These are phyloP conservation scores for Paradendryphiella salina DNA, from an alignment of 2,329 filamentous ascomycete species.

Conservation along the genomic window DNA sequence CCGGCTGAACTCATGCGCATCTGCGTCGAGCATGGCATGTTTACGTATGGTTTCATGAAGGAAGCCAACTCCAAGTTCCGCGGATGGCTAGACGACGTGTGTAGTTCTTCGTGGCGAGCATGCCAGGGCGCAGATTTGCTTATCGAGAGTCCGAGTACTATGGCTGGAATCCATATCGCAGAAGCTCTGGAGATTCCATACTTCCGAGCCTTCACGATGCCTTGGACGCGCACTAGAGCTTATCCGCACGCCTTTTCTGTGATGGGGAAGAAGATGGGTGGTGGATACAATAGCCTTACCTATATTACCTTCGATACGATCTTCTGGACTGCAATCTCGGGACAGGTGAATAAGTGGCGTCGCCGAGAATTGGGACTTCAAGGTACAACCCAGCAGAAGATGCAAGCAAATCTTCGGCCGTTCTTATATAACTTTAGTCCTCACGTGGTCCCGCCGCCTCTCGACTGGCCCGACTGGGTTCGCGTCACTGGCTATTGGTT, in stretches of 20 bases:
- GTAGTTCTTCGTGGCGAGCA: slow-evolving; percentile 77
- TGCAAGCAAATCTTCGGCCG: slow-evolving; percentile 96
- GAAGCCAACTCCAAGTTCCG: slow-evolving; percentile 78
- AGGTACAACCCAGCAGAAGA: slow-evolving; percentile 80
- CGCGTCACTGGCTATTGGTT: slow-evolving; percentile 98
- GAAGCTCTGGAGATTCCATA: slow-evolving; percentile 92
- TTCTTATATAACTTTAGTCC: slow-evolving; percentile 98
- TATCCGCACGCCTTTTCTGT: slow-evolving; percentile 97
- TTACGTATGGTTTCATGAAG: slow-evolving; percentile 85
- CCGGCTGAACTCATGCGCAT: slow-evolving; percentile 93
- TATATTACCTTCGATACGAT: slow-evolving; percentile 97
- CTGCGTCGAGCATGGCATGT: slow-evolving; percentile 96
- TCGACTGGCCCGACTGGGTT: slow-evolving; percentile 98
- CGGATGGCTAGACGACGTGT: slow-evolving; percentile 89
- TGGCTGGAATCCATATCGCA: slow-evolving; percentile 97
- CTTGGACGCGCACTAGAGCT: slow-evolving; percentile 92
- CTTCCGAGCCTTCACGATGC: slow-evolving; percentile 97
- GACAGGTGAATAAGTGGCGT: slow-evolving; percentile 91
- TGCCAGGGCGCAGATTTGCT: slow-evolving; percentile 87
- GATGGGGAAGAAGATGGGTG: slow-evolving; percentile 90
- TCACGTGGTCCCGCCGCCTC: slow-evolving; percentile 86
- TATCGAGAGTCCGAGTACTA: slow-evolving; percentile 93
- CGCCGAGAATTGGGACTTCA: slow-evolving; percentile 77
- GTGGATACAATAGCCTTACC: slow-evolving; percentile 90
- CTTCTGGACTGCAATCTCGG: slow-evolving; percentile 91